phyloP scores from a whole-genome alignment of 116 monocot species.

The Papilionanthe hybrid region DNA sequence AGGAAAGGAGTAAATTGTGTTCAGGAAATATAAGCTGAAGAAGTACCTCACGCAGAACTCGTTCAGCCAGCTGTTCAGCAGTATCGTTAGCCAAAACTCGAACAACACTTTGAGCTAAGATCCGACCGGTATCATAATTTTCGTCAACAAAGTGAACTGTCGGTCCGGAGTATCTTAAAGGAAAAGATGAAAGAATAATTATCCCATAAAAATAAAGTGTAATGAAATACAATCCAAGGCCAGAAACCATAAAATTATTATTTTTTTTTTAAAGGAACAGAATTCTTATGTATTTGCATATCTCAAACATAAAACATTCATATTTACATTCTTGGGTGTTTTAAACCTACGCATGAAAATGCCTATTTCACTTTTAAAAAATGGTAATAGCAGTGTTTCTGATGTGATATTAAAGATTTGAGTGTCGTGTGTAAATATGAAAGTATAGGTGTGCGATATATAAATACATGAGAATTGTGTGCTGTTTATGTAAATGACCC shows the following conservation, averaged over 20 bases:
- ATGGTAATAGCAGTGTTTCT: too few relatives aligned
- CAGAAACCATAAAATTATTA: neutral
- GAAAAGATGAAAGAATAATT: neutral
- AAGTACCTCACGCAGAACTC: slow-evolving; percentile 82
- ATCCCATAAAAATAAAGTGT: neutral
- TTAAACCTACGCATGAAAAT: too few relatives aligned
- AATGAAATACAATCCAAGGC: neutral
- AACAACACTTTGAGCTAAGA: slow-evolving; percentile 73
- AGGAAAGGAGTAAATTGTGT: neutral
- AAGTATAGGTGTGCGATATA: too few relatives aligned
- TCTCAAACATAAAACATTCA: too few relatives aligned
- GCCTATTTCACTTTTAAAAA: too few relatives aligned
- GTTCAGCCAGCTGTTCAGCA: slow-evolving; percentile 62
- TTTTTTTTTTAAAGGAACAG: too few relatives aligned
- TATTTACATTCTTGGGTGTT: too few relatives aligned
- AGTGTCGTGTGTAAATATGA: too few relatives aligned
- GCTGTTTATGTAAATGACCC: too few relatives aligned
- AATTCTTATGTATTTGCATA: too few relatives aligned
- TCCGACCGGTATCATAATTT: slow-evolving; percentile 76
- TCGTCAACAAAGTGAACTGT: slow-evolving; percentile 98
- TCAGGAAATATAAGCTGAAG: neutral
- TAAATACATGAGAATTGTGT: too few relatives aligned
- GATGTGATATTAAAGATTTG: too few relatives aligned
- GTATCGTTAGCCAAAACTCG: slow-evolving; percentile 79
- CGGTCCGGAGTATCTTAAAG: slow-evolving; percentile 78